A percentile compares a stretch with the other conserved stretches of the same genome.
Conservation (phyloP, 345 rosid species). For the Corchorus olitorius region DNA sequence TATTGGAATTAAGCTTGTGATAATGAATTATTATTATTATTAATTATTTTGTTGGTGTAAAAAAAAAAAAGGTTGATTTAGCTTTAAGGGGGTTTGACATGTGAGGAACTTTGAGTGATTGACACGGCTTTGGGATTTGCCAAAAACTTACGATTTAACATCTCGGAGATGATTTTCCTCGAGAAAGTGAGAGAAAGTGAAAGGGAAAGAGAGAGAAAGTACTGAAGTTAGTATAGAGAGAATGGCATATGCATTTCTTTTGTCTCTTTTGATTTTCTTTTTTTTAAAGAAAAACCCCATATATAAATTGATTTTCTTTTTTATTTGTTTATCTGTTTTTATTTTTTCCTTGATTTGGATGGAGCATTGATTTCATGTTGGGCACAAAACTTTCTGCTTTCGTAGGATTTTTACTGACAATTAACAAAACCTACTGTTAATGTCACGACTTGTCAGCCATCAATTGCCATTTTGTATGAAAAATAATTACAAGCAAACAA, state of each 20-base stretch:
- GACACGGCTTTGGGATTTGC: conserved; percentile 32
- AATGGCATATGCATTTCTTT: conserved; percentile 8
- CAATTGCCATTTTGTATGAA: background rate
- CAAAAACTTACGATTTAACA: background rate
- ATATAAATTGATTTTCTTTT: background rate
- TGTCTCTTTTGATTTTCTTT: background rate
- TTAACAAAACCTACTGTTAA: background rate
- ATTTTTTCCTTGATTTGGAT: background rate
- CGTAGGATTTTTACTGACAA: conserved; percentile 1
- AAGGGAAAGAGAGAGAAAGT: background rate
- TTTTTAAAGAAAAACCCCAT: too few relatives aligned
- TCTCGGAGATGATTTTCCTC: conserved; percentile 11
- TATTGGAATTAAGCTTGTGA: background rate
- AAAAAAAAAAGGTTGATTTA: conserved; percentile 10
- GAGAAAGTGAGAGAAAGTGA: background rate
- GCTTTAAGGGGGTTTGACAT: conserved; percentile 20
- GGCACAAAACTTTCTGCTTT: background rate
- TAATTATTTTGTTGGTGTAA: background rate
- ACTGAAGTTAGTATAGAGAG: background rate
- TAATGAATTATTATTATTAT: background rate
- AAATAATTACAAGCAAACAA: background rate
- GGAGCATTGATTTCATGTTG: background rate
- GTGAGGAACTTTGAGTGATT: conserved; percentile 21
- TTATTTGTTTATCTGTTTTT: background rate
- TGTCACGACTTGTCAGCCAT: background rate